phyloP scores from a whole-genome alignment of 768 basidiomycete species.

The Nevesoporus exiguus region DNA sequence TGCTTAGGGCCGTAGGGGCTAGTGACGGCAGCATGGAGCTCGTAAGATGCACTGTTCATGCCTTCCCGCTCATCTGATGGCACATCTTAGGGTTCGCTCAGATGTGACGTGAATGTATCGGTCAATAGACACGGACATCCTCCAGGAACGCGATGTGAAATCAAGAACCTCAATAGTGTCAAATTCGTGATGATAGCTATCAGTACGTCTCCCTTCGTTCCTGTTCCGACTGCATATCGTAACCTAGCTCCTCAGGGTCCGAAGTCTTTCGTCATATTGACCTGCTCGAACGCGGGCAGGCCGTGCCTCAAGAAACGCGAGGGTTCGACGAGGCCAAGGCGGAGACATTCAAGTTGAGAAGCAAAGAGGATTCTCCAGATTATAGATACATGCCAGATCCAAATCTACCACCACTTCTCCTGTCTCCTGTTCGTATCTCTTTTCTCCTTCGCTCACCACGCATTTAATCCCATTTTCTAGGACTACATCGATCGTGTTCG shows the following conservation, averaged over 20 bases:
- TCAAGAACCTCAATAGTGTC: constrained; percentile 6
- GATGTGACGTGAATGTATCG: constrained; percentile 96
- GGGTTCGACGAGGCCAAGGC: constrained; percentile 82
- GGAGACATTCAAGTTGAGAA: constrained; percentile 77
- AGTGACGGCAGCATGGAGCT: constrained; percentile 98
- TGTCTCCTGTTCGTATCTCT: constrained; percentile 43
- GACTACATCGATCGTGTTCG: constrained; percentile 54
- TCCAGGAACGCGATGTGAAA: constrained; percentile 45
- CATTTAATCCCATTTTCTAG: constrained; percentile 36
- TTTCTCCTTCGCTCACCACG: not conserved
- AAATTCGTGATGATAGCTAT: constrained; percentile 79
- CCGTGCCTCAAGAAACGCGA: constrained; percentile 81
- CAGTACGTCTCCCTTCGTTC: constrained; percentile 44
- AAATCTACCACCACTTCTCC: constrained; percentile 75
- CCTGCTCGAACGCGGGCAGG: constrained; percentile 40
- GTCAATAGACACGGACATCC: constrained; percentile 55
- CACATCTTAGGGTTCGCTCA: not conserved
- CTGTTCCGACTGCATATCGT: not conserved
- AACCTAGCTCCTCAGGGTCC: constrained; percentile 47
- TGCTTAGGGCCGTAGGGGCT: constrained; percentile 79
- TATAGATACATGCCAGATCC: constrained; percentile 99
- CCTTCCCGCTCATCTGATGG: not conserved
- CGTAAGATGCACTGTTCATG: constrained; percentile 40
- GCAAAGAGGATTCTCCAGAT: constrained; percentile 93
- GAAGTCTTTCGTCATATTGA: constrained; percentile 80